Conservation (phyloP, 2,329 filamentous ascomycete genomes). For the Fulvia fulva region DNA sequence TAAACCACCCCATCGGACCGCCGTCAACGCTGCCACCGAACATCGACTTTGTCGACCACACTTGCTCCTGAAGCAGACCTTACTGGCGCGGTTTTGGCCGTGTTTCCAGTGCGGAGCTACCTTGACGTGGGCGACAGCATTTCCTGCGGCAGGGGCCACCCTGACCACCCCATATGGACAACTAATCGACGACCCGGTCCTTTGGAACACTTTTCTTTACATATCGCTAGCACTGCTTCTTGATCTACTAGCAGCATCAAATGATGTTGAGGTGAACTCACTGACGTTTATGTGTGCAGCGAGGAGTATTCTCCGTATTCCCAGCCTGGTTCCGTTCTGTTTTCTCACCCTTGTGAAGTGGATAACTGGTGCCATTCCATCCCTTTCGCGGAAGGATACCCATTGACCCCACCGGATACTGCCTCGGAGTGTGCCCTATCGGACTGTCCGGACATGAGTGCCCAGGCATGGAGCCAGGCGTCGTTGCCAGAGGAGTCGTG, state of each 20-base stretch:
- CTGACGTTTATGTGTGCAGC: slow-evolving; percentile 28
- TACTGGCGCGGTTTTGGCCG: too few species aligned
- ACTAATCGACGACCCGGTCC: not conserved
- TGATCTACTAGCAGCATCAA: slow-evolving; percentile 2
- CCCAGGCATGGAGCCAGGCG: slow-evolving; percentile 24
- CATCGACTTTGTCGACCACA: too few species aligned
- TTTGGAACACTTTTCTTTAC: slow-evolving; percentile 3
- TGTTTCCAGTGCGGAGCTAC: too few species aligned
- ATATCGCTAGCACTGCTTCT: slow-evolving; percentile 5
- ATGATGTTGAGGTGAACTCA: slow-evolving; percentile 13
- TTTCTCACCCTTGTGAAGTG: slow-evolving; percentile 29
- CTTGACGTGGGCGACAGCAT: too few species aligned
- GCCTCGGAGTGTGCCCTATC: slow-evolving; percentile 29
- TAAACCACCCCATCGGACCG: too few species aligned
- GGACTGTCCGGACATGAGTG: slow-evolving; percentile 29
- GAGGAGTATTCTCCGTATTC: slow-evolving; percentile 26
- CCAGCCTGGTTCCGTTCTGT: slow-evolving; percentile 28
- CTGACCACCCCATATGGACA: too few species aligned
- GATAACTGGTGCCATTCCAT: slow-evolving; percentile 31
- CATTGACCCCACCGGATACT: slow-evolving; percentile 31
- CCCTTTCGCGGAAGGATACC: slow-evolving; percentile 21
- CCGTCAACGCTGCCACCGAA: too few species aligned
- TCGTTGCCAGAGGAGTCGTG: slow-evolving; percentile 28
- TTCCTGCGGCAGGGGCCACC: too few species aligned
- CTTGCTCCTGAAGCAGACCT: too few species aligned